Percentiles rank a stretch among this genome's conserved stretches.
phyloP scores from a whole-genome alignment of 768 basidiomycete species.

The Amanita exitialis region DNA sequence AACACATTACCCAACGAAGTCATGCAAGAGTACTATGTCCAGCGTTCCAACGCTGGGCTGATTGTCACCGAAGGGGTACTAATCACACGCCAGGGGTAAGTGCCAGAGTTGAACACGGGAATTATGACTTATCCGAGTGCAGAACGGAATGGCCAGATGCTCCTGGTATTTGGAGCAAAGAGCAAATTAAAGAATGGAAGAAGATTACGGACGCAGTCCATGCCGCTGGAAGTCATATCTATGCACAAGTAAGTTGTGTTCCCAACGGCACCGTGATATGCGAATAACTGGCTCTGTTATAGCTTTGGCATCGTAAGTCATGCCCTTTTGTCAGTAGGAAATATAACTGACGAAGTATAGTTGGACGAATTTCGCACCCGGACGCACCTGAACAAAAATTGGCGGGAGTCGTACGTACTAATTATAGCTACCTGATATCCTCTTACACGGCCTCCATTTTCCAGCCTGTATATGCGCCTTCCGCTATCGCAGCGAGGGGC shows the following conservation, averaged over 20 bases:
- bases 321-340: neutral
- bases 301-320: constrained; percentile 29
- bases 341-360: constrained; percentile 9
- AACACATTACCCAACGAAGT: constrained; percentile 26
- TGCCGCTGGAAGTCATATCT: constrained; percentile 30
- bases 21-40: constrained; percentile 31
- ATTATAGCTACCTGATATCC: neutral
- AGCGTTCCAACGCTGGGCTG: constrained; percentile 30
- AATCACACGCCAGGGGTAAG: constrained; percentile 31
- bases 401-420: constrained; percentile 19
- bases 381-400: constrained; percentile 28
- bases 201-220: constrained; percentile 38
- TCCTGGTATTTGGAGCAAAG: constrained; percentile 36
- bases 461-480: constrained; percentile 35
- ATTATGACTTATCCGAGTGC: neutral
- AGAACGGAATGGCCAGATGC: constrained; percentile 35
- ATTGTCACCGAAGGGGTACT: constrained; percentile 30
- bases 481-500: constrained; percentile 30
- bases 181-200: constrained; percentile 35
- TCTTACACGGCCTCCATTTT: constrained; percentile 8
- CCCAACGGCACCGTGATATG: too few relatives aligned
- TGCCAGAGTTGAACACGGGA: neutral
- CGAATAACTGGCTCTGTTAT: neutral
- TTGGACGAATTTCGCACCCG: constrained; percentile 26
- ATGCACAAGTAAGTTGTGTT: constrained; percentile 26